Conservation (phyloP, 495 filamentous ascomycete genomes). For the Tuber calosporum region DNA sequence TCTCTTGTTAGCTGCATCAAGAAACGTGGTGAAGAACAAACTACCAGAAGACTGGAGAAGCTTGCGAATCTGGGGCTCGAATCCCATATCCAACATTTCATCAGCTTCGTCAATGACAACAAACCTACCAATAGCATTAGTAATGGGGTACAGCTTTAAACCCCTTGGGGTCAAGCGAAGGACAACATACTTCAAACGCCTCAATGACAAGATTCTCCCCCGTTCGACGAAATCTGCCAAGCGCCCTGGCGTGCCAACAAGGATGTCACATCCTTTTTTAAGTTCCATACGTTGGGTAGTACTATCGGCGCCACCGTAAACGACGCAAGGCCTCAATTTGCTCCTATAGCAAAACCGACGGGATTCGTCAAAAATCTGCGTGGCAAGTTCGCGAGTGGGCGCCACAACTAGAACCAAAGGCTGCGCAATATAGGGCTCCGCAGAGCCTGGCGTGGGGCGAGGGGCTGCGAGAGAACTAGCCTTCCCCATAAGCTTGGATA, state of each 20-base stretch:
- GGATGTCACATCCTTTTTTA: constrained; percentile 74
- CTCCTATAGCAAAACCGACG: constrained; percentile 86
- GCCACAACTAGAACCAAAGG: constrained; percentile 79
- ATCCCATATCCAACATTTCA: constrained; percentile 62
- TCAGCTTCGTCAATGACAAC: constrained; percentile 94
- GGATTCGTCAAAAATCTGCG: constrained; percentile 90
- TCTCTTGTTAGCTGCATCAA: neutral
- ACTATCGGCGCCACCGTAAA: constrained; percentile 74
- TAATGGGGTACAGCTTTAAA: neutral
- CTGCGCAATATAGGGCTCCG: constrained; percentile 52
- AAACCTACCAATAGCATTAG: constrained; percentile 47
- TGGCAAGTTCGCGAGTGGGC: constrained; percentile 80
- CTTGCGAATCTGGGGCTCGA: constrained; percentile 45
- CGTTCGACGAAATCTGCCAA: constrained; percentile 73
- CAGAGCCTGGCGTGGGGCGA: constrained; percentile 54
- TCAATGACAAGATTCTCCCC: constrained; percentile 59
- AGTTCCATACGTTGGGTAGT: constrained; percentile 62
- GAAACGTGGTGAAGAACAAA: neutral
- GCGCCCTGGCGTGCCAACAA: constrained; percentile 82
- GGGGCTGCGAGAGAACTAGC: constrained; percentile 71
- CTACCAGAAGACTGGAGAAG: constrained; percentile 33
- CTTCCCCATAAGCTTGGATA: constrained; percentile 91
- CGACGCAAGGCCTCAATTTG: constrained; percentile 86
- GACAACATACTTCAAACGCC: constrained; percentile 60
- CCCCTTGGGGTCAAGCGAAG: neutral